phyloP scores from a whole-genome alignment of 441 rosid genomes.

The Eutrema salsugineum region DNA sequence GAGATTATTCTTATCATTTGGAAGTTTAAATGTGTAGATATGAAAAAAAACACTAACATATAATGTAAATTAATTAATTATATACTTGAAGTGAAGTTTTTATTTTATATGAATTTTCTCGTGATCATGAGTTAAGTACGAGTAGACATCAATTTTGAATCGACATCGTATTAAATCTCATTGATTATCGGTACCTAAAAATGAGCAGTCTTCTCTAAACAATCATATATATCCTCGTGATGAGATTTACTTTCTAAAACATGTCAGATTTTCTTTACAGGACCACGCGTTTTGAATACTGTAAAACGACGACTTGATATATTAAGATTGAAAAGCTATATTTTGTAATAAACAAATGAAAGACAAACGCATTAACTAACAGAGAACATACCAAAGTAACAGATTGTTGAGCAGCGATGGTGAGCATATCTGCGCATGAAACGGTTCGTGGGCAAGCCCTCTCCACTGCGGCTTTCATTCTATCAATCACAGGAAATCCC shows the following conservation, averaged over 20 bases:
- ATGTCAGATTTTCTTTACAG: background rate
- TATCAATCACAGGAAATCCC: slow-evolving; percentile 39
- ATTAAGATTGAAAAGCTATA: background rate
- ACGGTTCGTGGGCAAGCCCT: slow-evolving; percentile 38
- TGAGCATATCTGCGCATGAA: slow-evolving; percentile 54
- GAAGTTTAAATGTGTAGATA: background rate
- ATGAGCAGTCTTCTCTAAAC: background rate
- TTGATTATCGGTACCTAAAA: background rate
- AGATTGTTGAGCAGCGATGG: slow-evolving; percentile 48
- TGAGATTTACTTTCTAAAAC: background rate
- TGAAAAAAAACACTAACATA: background rate
- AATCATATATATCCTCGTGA: background rate
- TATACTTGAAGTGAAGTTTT: background rate
- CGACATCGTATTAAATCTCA: no score
- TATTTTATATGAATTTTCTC: background rate
- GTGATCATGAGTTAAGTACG: no score
- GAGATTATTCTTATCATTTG: background rate
- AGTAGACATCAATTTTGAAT: no score
- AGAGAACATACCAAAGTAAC: slow-evolving; percentile 33
- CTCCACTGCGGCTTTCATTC: slow-evolving; percentile 45
- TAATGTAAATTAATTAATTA: background rate
- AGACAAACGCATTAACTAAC: background rate
- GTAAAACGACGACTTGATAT: background rate
- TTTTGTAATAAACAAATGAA: background rate
- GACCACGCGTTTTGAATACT: background rate